Conservation (phyloP, 768 basidiomycete genomes). For the Termitomyces sp. region DNA sequence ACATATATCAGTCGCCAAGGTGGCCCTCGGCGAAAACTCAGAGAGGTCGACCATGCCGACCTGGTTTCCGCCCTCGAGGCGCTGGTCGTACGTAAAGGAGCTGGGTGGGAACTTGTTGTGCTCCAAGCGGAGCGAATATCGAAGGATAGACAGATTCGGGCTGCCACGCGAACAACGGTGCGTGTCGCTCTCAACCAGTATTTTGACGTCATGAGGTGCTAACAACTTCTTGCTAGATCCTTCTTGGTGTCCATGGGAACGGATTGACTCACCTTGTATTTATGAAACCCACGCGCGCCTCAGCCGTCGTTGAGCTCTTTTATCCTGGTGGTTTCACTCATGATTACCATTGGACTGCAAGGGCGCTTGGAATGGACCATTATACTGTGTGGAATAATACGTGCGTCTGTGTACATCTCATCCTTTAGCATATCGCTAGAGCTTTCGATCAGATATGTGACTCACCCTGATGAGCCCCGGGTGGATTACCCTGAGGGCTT, state of each 20-base stretch:
- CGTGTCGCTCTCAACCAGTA: constrained; percentile 23
- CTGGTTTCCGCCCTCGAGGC: constrained; percentile 53
- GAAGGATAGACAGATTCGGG: constrained; percentile 72
- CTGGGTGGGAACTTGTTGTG: constrained; percentile 59
- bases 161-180: constrained; percentile 70
- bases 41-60: constrained; percentile 51
- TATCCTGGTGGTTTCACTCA: constrained; percentile 79
- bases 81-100: constrained; percentile 40
- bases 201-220: background rate
- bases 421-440: background rate
- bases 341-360: constrained; percentile 83
- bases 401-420: constrained; percentile 33
- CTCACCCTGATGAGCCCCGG: constrained; percentile 41
- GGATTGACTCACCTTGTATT: constrained; percentile 83
- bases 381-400: constrained; percentile 83
- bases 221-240: constrained; percentile 39
- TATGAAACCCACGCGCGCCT: constrained; percentile 74
- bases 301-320: constrained; percentile 86
- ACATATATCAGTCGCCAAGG: constrained; percentile 74
- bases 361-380: constrained; percentile 71
- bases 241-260: constrained; percentile 78
- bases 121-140: constrained; percentile 63
- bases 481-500: constrained; percentile 83
- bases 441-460: constrained; percentile 26
- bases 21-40: constrained; percentile 48